Base-by-base conservation (phyloP, 305 asterid species). In the Euphrasia arctica region DNA sequence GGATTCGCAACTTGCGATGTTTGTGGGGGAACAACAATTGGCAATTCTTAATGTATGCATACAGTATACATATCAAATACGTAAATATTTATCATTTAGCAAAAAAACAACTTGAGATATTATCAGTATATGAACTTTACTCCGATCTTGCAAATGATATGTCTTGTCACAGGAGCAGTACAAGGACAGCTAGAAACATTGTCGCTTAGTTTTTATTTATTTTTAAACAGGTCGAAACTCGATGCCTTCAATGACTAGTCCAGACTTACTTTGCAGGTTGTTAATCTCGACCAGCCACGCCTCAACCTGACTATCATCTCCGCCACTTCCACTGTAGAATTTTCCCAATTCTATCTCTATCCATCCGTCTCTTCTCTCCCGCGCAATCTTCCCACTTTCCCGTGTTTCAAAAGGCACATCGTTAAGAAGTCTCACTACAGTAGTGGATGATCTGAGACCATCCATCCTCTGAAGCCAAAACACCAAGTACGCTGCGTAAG, bases 1-100 rank as follows among this genome's bases (percentile, higher is more conserved):
- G 97, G 97, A 58, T 79, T 71, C 82, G 60, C 63, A 45, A 60
- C 69, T 2, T 92, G 95, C 25, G 98, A 92, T 64, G 78, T 68
- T 25, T 90, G 98, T 72, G 73, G 72, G 52, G 96, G 85, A 49
- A 73, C 15, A 71, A 74, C 74, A 62, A 57, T 72, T 14, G 54
- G 70, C 22, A 71, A 73, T 56, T 72, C 75, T 48, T 78, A 5
- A 52, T 57, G 34, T 34, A 52, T 57, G 22, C 22, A 18, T 18
- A 18, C 22, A 18, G 34, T 34, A 32, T 14, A 34, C 27, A 11
- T 50, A 52, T 43, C 36, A 13, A 65, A 41, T 34, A 41, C 14
- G 28, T 62, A 56, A 15, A 25, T 32, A 41, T 18, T 18, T 62
- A 29, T 31, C 36, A 31, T 51, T 31, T 39, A 28, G 7, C 28